phyloP scores from a whole-genome alignment of 768 basidiomycete genomes.

The Pleurotus ostreatus region DNA sequence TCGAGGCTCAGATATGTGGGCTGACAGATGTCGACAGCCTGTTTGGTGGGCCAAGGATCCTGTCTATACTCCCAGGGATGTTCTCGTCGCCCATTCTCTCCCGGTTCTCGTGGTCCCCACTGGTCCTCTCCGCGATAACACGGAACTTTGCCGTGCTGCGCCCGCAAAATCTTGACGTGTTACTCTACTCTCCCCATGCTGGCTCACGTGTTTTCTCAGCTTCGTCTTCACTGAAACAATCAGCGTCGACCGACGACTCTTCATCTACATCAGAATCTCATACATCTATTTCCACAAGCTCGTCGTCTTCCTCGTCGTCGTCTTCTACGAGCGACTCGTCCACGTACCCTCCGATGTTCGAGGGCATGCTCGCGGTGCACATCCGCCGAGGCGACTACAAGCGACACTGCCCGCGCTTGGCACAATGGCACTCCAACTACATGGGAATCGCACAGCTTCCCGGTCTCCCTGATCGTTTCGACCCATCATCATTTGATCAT shows the following conservation, averaged over 20 bases:
- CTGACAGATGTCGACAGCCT: conserved; percentile 25
- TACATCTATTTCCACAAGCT: conserved; percentile 12
- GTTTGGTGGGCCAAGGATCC: conserved; percentile 37
- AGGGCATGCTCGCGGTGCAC: conserved; percentile 50
- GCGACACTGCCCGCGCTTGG: conserved; percentile 49
- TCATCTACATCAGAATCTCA: conserved; percentile 1
- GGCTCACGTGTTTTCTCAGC: not conserved
- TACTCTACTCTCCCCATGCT: conserved; percentile 13
- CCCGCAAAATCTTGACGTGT: conserved; percentile 16
- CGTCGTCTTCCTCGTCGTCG: not conserved
- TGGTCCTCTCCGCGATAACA: conserved; percentile 44
- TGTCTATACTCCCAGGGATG: conserved; percentile 40
- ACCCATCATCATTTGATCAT: conserved; percentile 16
- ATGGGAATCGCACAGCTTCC: conserved; percentile 49
- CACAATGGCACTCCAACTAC: conserved; percentile 37
- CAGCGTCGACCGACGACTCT: conserved; percentile 13
- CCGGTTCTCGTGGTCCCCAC: conserved; percentile 50
- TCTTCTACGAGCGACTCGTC: conserved; percentile 12
- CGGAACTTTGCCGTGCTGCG: conserved; percentile 42
- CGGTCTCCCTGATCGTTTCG: conserved; percentile 36
- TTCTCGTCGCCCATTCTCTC: conserved; percentile 43
- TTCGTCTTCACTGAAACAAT: not conserved
- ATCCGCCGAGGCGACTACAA: conserved; percentile 55
- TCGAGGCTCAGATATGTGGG: not conserved
- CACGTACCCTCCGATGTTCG: conserved; percentile 17